Evolutionary conservation across 225 moss, liverwort and hornwort genomes (phyloP).

Genomic region (Climacium dendroides): DNA sequence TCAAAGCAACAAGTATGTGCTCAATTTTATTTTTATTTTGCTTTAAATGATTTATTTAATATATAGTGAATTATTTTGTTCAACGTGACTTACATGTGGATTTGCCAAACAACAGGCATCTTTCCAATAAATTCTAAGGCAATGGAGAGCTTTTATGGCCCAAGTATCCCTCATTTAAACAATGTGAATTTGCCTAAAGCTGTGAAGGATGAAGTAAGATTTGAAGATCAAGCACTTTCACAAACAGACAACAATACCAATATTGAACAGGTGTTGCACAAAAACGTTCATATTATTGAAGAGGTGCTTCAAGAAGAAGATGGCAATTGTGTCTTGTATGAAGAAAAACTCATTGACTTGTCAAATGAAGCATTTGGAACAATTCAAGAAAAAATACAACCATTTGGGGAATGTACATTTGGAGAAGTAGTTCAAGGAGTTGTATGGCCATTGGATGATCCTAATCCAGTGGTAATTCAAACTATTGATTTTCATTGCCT

Average conservation of each 20-base stretch:
- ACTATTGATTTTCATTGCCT: too few relatives aligned
- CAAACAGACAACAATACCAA: not conserved
- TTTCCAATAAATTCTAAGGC: not conserved
- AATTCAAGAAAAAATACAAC: not conserved
- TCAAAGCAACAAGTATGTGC: not conserved
- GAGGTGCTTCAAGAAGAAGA: too few relatives aligned
- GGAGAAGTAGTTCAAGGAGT: not conserved
- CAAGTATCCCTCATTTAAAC: not conserved
- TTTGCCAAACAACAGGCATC: not conserved
- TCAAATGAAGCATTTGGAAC: too few relatives aligned
- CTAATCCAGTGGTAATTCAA: not conserved
- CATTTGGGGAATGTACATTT: too few relatives aligned
- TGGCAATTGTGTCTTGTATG: too few relatives aligned
- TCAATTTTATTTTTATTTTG: not conserved
- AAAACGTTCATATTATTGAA: not conserved
- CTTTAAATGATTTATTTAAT: accelerated
- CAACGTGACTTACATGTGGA: not conserved
- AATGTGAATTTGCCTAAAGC: accelerated
- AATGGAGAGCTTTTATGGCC: not conserved
- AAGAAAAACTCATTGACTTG: not conserved
- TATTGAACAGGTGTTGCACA: not conserved
- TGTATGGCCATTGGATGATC: not conserved
- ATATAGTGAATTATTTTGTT: not conserved
- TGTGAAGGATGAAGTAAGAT: not conserved
- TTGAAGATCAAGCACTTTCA: not conserved